These are phyloP conservation scores for Globisporangium cederbergense DNA, from an alignment of 352 stramenopile species.

Conservation along the genomic window DNA sequence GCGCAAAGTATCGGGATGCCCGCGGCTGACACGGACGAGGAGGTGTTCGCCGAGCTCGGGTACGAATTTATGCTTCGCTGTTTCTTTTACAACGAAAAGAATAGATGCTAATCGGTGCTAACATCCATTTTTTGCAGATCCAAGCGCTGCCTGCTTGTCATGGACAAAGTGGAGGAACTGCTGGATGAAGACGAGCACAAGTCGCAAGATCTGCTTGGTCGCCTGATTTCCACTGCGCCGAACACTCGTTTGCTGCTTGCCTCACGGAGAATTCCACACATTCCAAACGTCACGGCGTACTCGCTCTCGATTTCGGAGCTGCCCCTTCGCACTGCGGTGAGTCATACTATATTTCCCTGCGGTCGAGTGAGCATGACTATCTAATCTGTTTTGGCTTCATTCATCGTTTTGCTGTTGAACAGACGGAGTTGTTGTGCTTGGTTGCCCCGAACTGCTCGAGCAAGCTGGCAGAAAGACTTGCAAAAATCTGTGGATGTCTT, in stretches of 20 bases:
- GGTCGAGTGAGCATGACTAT: not conserved
- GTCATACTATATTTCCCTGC: not conserved
- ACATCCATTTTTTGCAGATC: slow-evolving; percentile 24
- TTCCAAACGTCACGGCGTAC: slow-evolving; percentile 74
- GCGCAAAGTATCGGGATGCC: slow-evolving; percentile 75
- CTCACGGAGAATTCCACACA: slow-evolving; percentile 67
- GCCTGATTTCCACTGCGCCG: slow-evolving; percentile 66
- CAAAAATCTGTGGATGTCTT: slow-evolving; percentile 72
- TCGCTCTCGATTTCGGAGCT: slow-evolving; percentile 75
- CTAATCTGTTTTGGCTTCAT: slow-evolving; percentile 1
- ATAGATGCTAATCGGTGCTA: not conserved
- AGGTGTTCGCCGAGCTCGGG: slow-evolving; percentile 75
- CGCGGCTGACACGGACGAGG: slow-evolving; percentile 67
- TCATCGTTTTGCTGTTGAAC: not conserved
- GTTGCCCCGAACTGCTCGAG: slow-evolving; percentile 57
- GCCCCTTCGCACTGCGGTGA: slow-evolving; percentile 63
- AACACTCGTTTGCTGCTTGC: slow-evolving; percentile 68
- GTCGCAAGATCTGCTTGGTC: slow-evolving; percentile 59
- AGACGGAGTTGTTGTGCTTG: slow-evolving; percentile 71
- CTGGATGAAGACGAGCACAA: slow-evolving; percentile 76
- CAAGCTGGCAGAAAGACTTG: slow-evolving; percentile 57
- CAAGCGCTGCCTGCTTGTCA: slow-evolving; percentile 65
- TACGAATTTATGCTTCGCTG: slow-evolving; percentile 8
- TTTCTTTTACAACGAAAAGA: not conserved
- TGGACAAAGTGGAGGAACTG: slow-evolving; percentile 81